Evolutionary conservation across 352 stramenopile genomes (phyloP), one percentile per base, ranked within the genome.

Genomic region (Globisporangium cylindrosporum): DNA sequence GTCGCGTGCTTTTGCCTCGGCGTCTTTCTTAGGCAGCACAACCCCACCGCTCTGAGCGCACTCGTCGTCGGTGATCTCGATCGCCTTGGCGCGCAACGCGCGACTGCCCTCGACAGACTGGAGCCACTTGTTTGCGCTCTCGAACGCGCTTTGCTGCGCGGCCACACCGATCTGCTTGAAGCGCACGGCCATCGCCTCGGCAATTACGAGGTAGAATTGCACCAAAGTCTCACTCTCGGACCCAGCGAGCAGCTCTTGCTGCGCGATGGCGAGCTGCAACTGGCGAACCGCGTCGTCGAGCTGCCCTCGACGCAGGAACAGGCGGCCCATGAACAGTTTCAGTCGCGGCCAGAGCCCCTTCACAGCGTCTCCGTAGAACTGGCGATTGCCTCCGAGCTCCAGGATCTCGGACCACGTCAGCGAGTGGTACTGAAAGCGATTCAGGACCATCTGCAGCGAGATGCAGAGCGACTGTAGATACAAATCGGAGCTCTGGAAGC

Each of bases 211-310:
- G 66, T 90, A 89, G 60, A 81, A 83, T 3, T 74, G 62, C 7
- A 90, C 85, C 9, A 93, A 68, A 3, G 36, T 43, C 41, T 64
- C 64, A 9, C 57, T 68, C n/a, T 73, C 67, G 1, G 70, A 46
- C 1, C 79, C 73, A 41, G 75, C 24, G 7, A 80, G 46, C 34
- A 72, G 73, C 59, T 92, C 79, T 57, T 81, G 76, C 24, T 77
- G 68, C 1, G 72, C 73, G 8, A 91, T 73, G 1, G 85, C 85
- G 3, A 83, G 34, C 36, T 87, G 77, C 3, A 81, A 38, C 43
- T 80, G 82, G 2, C 74, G 71, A 20, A 84, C 72, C 0, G 81
- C 79, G 55, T 92, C 81, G 4, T 92, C 83, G 3, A 89, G 55
- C 57, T 89, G 81, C 0, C 83, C 85, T 10, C 81, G 71, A 24